phyloP scores from a whole-genome alignment of 306 rosid species.

The Vicia faba region DNA sequence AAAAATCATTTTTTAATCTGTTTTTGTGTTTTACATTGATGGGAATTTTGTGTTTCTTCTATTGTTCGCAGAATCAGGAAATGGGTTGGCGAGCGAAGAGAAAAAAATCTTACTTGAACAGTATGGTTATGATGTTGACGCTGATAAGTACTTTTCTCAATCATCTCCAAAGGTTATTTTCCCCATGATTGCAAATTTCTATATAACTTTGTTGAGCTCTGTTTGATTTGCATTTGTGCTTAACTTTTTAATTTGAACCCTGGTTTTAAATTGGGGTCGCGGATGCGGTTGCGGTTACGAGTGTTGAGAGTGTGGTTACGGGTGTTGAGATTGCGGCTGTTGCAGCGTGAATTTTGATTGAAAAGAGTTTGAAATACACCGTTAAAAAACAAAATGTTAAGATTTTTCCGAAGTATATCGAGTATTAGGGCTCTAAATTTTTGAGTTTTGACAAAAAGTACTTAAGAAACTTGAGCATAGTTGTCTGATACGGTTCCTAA shows the following conservation, averaged over 20 bases:
- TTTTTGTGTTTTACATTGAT: background rate
- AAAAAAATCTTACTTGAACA: constrained; percentile 68
- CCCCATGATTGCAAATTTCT: background rate
- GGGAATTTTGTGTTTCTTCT: background rate
- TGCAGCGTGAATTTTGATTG: no score
- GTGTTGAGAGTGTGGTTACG: no score
- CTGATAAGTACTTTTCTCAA: constrained; percentile 69
- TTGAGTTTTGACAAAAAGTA: no score
- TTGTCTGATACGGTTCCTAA: no score
- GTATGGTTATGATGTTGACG: constrained; percentile 81
- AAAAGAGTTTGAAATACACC: no score
- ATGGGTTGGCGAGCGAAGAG: constrained; percentile 55
- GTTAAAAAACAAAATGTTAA: no score
- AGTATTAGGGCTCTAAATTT: no score
- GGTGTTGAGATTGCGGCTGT: no score
- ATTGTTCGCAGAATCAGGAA: constrained; percentile 51
- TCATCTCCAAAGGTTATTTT: constrained; percentile 61
- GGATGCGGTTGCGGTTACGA: no score
- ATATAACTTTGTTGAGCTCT: background rate
- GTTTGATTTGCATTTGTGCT: background rate
- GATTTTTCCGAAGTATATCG: no score
- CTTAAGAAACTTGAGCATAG: no score
- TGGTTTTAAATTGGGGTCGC: no score
- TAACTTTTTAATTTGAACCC: background rate
- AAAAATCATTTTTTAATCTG: background rate